These are phyloP conservation scores for Cytospora piceae DNA, from an alignment of 2,329 filamentous ascomycete genomes.

Conservation along the genomic window DNA sequence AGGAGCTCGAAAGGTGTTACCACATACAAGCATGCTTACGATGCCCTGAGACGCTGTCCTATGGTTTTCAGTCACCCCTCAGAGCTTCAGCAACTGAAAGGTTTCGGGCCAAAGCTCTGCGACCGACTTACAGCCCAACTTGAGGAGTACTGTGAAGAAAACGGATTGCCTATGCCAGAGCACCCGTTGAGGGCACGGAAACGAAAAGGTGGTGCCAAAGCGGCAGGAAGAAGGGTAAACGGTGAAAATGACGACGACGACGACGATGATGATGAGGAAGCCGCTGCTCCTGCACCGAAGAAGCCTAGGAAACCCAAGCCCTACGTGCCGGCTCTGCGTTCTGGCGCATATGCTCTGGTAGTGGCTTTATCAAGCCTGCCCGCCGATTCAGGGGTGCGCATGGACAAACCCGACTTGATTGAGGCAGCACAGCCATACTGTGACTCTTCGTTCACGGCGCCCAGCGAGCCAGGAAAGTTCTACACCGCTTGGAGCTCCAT, in stretches of 20 bases:
- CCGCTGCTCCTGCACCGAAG: conserved; percentile 52
- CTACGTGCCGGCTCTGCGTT: conserved; percentile 74
- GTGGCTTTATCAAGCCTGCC: conserved; percentile 65
- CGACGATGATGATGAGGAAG: conserved; percentile 42
- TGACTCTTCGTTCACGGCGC: conserved; percentile 72
- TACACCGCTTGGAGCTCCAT: conserved; percentile 86
- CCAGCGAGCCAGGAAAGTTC: conserved; percentile 67
- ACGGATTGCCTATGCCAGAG: conserved; percentile 70
- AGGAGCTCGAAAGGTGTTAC: conserved; percentile 70
- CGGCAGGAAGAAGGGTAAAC: conserved; percentile 39
- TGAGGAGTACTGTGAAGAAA: conserved; percentile 64
- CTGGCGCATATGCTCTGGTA: conserved; percentile 74
- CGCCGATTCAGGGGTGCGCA: conserved; percentile 56
- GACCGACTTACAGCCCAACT: conserved; percentile 67
- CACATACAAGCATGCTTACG: conserved; percentile 76
- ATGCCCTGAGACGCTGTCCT: conserved; percentile 76
- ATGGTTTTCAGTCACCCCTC: conserved; percentile 72
- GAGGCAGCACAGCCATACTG: conserved; percentile 71
- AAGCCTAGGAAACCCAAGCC: conserved; percentile 62
- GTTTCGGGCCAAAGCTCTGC: conserved; percentile 74
- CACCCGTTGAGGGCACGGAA: conserved; percentile 51
- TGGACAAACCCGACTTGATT: conserved; percentile 72
- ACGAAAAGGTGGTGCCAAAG: conserved; percentile 36
- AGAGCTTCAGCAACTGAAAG: conserved; percentile 72
- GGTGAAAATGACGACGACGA: conserved; percentile 38